Evolutionary conservation across 2,329 filamentous ascomycete genomes (phyloP), one percentile per base, ranked within the genome.

Genomic region (Leptodontidium sp.): DNA sequence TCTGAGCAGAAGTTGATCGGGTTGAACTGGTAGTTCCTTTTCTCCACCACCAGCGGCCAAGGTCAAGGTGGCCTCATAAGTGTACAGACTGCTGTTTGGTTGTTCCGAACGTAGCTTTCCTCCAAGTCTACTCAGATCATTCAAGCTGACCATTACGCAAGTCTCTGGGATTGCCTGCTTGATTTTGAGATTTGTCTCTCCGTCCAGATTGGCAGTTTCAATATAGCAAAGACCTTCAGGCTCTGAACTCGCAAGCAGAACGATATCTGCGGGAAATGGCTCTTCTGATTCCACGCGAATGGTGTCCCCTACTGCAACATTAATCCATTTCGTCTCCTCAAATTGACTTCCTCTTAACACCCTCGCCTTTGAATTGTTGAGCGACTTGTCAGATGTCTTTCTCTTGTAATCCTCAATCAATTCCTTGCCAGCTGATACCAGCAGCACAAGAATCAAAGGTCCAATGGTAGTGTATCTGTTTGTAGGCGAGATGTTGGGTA

Each of bases 181-280:
- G 83, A 99, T 97, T 82, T 99, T 99, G 75, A 99, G 83, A 79
- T 99, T 99, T 24, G 96, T 99, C 82, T 99, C 96, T 75, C 96
- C 96, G 76, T 99, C 96, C 68, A 99, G 84, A 78, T 99, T 99
- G 29, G 96, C 95, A 1, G 96, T 99, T 82, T 99, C 96, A 78
- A 99, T 98, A 79, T 99, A 99, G 82, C 96, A 99, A 67, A 99
- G 83, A 75, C 96, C 96, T 83, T 99, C 96, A 0, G 96, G 97
- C 79, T 99, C 97, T 7, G 96, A 98, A 77, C 93, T 97, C 9
- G 96, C 94, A 67, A 99, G 84, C 32, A 99, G 85, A 4, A 98
- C 93, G 73, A 99, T 81, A 81, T 99, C 96, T 47, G 96, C 94
- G 0, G 96, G 96, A 78, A 99, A 98, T 0, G 96, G 91, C 78